Percentiles rank a stretch among this genome's conserved stretches.
Conservation (phyloP, 192 early-diverging fungal genomes). For the Backusella mclennaniae region DNA sequence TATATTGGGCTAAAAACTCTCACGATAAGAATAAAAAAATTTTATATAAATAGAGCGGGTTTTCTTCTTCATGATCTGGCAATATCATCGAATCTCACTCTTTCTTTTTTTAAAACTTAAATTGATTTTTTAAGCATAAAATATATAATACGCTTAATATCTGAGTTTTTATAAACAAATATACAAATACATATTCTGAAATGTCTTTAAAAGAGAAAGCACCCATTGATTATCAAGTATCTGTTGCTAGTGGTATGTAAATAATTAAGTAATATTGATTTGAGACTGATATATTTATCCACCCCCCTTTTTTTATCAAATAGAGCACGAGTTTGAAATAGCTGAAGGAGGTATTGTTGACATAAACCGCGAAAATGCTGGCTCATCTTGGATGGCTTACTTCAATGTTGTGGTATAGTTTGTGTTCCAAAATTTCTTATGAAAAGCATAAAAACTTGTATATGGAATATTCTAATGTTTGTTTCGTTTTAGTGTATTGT, state of each 20-base stretch:
- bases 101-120: background rate
- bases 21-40: background rate
- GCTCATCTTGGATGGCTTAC: constrained; percentile 27
- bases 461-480: too few relatives aligned
- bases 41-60: background rate
- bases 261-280: background rate
- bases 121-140: background rate
- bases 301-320: background rate
- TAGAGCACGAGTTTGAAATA: background rate
- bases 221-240: background rate
- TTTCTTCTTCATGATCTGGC: background rate
- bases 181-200: background rate
- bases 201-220: background rate
- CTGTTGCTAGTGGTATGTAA: background rate
- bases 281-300: background rate
- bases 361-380: constrained; percentile 11
- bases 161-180: background rate
- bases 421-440: too few relatives aligned
- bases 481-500: constrained; percentile 40
- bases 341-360: constrained; percentile 13
- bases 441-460: too few relatives aligned
- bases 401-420: constrained; percentile 38
- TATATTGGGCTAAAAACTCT: background rate
- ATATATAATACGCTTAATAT: background rate
- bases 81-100: background rate